phyloP scores from a whole-genome alignment of 257 asterid species.

The Orobanche coerulescens region DNA sequence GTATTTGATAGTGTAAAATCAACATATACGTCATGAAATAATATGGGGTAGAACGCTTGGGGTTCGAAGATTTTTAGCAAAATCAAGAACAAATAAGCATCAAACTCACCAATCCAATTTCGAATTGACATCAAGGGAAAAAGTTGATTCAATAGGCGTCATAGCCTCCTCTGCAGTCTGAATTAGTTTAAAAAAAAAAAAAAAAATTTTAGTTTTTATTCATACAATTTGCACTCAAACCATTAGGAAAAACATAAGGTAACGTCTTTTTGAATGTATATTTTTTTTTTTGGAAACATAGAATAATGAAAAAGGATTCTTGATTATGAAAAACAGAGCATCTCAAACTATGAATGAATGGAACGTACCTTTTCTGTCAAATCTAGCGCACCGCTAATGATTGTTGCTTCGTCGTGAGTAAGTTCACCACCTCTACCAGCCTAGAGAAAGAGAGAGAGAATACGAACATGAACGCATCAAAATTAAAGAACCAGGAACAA shows the following conservation, averaged over 20 bases:
- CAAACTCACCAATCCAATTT: conserved; percentile 83
- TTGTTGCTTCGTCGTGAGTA: conserved; percentile 86
- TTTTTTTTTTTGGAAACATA: neutral
- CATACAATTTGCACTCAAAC: neutral
- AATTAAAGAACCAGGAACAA: neutral
- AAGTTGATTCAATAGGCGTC: conserved; percentile 97
- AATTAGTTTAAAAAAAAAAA: conserved; percentile 17
- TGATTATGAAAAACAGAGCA: neutral
- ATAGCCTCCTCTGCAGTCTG: conserved; percentile 98
- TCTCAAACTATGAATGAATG: conserved; percentile 2
- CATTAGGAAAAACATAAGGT: neutral
- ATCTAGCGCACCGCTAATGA: conserved; percentile 94
- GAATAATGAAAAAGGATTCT: neutral
- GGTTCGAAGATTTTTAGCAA: neutral
- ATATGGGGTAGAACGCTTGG: neutral
- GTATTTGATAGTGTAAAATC: too few species aligned
- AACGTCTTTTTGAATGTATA: neutral
- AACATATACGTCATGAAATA: too few species aligned
- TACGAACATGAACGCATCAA: conserved; percentile 16
- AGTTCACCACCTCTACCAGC: conserved; percentile 99
- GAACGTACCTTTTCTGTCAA: conserved; percentile 78
- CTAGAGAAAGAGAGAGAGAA: too few species aligned
- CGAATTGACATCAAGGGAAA: conserved; percentile 88
- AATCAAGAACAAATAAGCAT: conserved; percentile 4
- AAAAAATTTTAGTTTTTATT: neutral